Base-by-base conservation (phyloP, 2,329 filamentous ascomycete species). In the Fusarium coffeatum region DNA sequence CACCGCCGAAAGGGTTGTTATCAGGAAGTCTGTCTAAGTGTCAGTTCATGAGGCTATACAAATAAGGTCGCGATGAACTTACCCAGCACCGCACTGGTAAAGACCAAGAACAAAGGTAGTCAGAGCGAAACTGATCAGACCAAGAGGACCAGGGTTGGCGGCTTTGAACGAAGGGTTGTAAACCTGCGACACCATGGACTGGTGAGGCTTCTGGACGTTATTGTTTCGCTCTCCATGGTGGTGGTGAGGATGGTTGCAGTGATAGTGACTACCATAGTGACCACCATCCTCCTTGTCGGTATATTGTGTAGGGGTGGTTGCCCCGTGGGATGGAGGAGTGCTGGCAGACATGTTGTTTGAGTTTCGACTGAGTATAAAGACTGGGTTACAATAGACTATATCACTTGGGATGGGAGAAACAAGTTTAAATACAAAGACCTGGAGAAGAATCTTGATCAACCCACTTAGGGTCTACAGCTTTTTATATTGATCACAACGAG, bases 71-170 rank as follows among this genome's bases (percentile, higher is more conserved):
- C 18, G n/a, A n/a, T n/a, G 34, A 15, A 83, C 83, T 70, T 81
- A 88, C 87, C 81, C 81, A 64, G 79, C 81, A 56, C 82, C 82
- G 55, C 81, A 83, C 54, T 83, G 78, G 65, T 82, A 82, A 3
- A 86, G 74, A 27, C 83, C 83, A 37, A 91, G 82, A 16, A 88
- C 83, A 74, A 91, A 90, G 12, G 88, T 90, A 12, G 89, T 90
- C 68, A 89, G 76, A n/a, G 88, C 88, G 78, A 91, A 91, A 79
- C 86, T 87, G 53, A 87, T 85, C 48, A 89, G 83, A 59, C 87
- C 87, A 23, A 89, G 82, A 12, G 87, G 87, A 61, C 87, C 87
- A 48, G 88, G 87, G 76, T 89, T 89, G 76, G 83, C 87, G 74
- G 88, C 82, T 66, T 85, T 86, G 77, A 78, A 76, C 2, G 70